Evolutionary conservation across 2,329 filamentous ascomycete genomes (phyloP), one percentile per base, ranked within the genome.

Genomic region (Epichloe uncinata): DNA sequence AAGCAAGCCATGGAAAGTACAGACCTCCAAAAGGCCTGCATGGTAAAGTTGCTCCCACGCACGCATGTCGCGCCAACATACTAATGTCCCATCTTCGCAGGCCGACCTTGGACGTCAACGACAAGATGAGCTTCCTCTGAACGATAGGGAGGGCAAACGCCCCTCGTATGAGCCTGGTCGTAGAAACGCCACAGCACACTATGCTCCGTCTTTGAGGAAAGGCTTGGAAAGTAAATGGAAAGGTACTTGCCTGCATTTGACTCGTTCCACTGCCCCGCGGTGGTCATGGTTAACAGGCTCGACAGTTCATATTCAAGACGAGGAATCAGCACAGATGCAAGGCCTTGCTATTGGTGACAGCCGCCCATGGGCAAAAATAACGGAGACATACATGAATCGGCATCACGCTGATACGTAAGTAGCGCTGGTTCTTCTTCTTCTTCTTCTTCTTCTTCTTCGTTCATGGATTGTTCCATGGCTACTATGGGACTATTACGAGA

Each of bases 81-180:
- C 46, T 48, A 15, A 48, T 13, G n/a, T 2, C 11, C 34, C 22
- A 12, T 42, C n/a, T 13, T 36, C n/a, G 8, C n/a, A 60, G 58
- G 56, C 53, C 33, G 58, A 60, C 18, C 53, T 60, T 9, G 53
- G 58, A 8, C 56, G 58, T 18, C 40, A 44, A 15, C 49, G 58
- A 12, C 56, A 56, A 30, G 57, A 59, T 9, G 53, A 59, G n/a
- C 53, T 60, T 8, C 54, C 55, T 3, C 42, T 59, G 2, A 57
- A 56, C 42, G 38, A 42, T 8, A 42, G 11, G 5, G 49, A 58
- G 33, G 26, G 30, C 3, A 51, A 54, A 22, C 48, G 55, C 1
- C 54, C 57, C 1, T 56, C 56, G 0, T 60, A 52, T 34, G 36
- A 41, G 6, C 56, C 55, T 3, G 18, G 2, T 5, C 34, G 49